Conservation (phyloP, 2,329 filamentous ascomycete genomes). For the Fusarium newnesense region DNA sequence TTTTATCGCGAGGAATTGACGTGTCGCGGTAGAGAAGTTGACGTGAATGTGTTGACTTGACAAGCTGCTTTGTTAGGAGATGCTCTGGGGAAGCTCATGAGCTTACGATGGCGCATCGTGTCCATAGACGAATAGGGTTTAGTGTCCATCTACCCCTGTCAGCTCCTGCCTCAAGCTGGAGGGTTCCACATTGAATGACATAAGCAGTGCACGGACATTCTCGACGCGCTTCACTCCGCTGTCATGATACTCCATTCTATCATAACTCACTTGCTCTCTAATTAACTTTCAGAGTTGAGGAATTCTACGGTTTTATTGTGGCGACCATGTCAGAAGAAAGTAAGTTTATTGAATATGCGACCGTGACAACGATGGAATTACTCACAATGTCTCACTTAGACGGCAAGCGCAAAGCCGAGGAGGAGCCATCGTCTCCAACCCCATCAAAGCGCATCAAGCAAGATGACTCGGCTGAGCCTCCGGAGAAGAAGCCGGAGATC, state of each 20-base stretch:
- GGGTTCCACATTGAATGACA: slow-evolving; percentile 32
- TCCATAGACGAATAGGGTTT: slow-evolving; percentile 48
- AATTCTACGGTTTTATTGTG: slow-evolving; percentile 1
- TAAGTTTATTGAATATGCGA: background rate
- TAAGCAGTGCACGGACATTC: slow-evolving; percentile 46
- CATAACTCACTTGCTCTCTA: slow-evolving; percentile 21
- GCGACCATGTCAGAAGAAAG: slow-evolving; percentile 43
- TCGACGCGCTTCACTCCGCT: slow-evolving; percentile 38
- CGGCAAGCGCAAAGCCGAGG: slow-evolving; percentile 78
- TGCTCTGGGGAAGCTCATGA: slow-evolving; percentile 43
- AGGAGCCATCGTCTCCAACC: slow-evolving; percentile 70
- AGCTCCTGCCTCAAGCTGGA: background rate
- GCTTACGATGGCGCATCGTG: slow-evolving; percentile 49
- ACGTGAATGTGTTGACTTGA: slow-evolving; percentile 1
- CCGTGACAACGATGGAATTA: background rate
- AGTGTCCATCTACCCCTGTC: slow-evolving; percentile 35
- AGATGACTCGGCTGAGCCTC: slow-evolving; percentile 44
- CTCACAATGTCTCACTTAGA: slow-evolving; percentile 48
- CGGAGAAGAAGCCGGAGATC: slow-evolving; percentile 61
- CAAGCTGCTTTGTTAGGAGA: slow-evolving; percentile 31
- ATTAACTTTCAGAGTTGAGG: slow-evolving; percentile 1
- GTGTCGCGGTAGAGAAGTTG: slow-evolving; percentile 12
- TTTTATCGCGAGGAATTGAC: background rate
- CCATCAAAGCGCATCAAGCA: slow-evolving; percentile 74
- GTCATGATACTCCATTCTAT: slow-evolving; percentile 36